Percentiles rank a stretch among this genome's conserved stretches.
Evolutionary conservation across 345 rosid genomes (phyloP).

Genomic region (Arabidopsis arenosa): DNA sequence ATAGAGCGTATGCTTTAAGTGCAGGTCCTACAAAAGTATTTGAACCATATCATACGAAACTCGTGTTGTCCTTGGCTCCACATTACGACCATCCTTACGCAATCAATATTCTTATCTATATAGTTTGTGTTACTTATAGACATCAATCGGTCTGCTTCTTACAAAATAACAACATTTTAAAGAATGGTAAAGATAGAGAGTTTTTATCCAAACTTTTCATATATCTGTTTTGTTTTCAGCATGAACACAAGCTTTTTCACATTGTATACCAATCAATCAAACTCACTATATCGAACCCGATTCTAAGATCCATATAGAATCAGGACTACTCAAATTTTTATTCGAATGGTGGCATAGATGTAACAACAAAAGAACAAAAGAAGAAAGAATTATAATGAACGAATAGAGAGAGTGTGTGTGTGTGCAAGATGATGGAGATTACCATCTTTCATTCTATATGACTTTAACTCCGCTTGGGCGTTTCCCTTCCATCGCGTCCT

Average conservation of each 20-base stretch:
- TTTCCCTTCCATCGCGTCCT: slow-evolving; percentile 97
- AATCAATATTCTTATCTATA: neutral
- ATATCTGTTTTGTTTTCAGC: neutral
- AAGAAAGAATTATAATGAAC: slow-evolving; percentile 46
- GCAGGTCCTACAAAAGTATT: slow-evolving; percentile 15
- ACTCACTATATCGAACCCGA: slow-evolving; percentile 18
- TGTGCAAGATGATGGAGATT: slow-evolving; percentile 19
- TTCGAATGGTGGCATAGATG: neutral
- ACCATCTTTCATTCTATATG: slow-evolving; percentile 44
- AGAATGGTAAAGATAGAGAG: neutral
- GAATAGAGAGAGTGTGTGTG: neutral
- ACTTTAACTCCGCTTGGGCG: slow-evolving; percentile 79
- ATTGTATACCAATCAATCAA: slow-evolving; percentile 32
- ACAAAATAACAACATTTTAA: neutral
- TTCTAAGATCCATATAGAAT: slow-evolving; percentile 26
- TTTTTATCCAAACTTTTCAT: slow-evolving; percentile 18
- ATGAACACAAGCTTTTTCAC: slow-evolving; percentile 31
- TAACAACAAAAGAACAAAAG: slow-evolving; percentile 30
- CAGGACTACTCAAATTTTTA: slow-evolving; percentile 15
- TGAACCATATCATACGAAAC: slow-evolving; percentile 31
- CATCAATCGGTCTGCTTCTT: neutral
- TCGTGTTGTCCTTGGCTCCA: slow-evolving; percentile 34
- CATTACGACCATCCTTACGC: slow-evolving; percentile 8
- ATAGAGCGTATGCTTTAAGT: slow-evolving; percentile 29
- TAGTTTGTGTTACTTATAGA: neutral